phyloP scores from a whole-genome alignment of 371 early-diverging fungal species.

The Mucor lusitanicus region DNA sequence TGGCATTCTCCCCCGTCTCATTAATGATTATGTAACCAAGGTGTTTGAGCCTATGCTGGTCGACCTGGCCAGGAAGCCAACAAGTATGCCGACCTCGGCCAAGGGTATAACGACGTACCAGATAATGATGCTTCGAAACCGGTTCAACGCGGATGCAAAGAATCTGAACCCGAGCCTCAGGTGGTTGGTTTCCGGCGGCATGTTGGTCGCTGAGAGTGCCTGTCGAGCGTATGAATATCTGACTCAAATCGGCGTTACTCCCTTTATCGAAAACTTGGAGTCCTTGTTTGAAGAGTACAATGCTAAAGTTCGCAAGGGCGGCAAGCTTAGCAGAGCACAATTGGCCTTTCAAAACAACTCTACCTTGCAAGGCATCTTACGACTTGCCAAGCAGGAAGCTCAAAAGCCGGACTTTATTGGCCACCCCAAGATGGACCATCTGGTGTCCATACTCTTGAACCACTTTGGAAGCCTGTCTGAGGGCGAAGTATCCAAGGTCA shows the following conservation, averaged over 20 bases:
- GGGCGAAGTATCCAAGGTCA: constrained; percentile 65
- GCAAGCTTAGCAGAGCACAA: neutral
- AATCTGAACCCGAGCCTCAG: constrained; percentile 30
- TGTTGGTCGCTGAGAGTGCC: constrained; percentile 38
- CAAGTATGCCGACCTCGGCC: constrained; percentile 44
- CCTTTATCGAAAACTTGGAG: constrained; percentile 56
- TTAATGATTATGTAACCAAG: constrained; percentile 30
- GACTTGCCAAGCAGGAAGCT: neutral
- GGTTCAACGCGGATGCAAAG: constrained; percentile 30
- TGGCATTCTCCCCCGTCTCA: constrained; percentile 34
- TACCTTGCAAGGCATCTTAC: neutral
- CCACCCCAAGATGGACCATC: constrained; percentile 82
- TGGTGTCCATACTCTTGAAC: constrained; percentile 64
- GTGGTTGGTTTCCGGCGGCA: constrained; percentile 26
- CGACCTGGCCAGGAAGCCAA: constrained; percentile 48
- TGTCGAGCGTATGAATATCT: constrained; percentile 59
- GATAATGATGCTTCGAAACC: constrained; percentile 47
- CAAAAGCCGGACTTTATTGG: constrained; percentile 56
- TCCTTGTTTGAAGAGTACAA: constrained; percentile 24
- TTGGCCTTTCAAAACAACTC: neutral
- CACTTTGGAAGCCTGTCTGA: constrained; percentile 56
- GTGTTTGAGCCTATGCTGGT: constrained; percentile 51
- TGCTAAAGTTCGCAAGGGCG: neutral
- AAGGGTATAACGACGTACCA: constrained; percentile 43
- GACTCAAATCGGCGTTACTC: constrained; percentile 61